Evolutionary conservation across 257 asterid genomes (phyloP).

Genomic region (Solanum etuberosum): DNA sequence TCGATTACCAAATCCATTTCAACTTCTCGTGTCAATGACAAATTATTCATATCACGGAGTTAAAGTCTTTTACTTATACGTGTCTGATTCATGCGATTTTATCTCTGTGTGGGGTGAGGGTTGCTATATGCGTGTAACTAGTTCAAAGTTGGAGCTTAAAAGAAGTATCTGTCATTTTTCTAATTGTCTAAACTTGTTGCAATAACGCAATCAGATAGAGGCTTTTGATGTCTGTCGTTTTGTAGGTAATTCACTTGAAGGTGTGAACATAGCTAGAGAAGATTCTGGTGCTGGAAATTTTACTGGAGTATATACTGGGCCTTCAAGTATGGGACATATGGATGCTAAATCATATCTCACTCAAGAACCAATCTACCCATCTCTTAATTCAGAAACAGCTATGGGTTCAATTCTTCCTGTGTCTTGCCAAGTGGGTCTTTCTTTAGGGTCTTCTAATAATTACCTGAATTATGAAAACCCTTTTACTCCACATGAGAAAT

Average conservation of each 20-base stretch:
- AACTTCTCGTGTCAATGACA: not conserved
- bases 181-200: not conserved
- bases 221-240: not conserved
- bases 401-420: slow-evolving; percentile 18
- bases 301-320: slow-evolving; percentile 21
- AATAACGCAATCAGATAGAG: not conserved
- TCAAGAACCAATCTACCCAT: slow-evolving; percentile 25
- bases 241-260: slow-evolving; percentile 27
- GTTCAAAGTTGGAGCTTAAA: not conserved
- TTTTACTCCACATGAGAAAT: slow-evolving; percentile 21
- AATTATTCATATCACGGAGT: not conserved
- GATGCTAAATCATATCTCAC: slow-evolving; percentile 27
- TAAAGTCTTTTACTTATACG: not conserved
- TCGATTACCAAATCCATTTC: not conserved
- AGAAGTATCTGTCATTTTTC: not conserved
- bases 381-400: slow-evolving; percentile 19
- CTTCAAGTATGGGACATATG: slow-evolving; percentile 11
- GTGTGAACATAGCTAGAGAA: slow-evolving; percentile 19
- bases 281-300: slow-evolving; percentile 22
- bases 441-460: slow-evolving; percentile 14
- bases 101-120: not conserved
- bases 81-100: not conserved
- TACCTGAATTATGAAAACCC: slow-evolving; percentile 18
- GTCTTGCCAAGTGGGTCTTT: slow-evolving; percentile 15
- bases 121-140: not conserved